Conservation (phyloP, 345 rosid genomes). For the Carallia brachiata region DNA sequence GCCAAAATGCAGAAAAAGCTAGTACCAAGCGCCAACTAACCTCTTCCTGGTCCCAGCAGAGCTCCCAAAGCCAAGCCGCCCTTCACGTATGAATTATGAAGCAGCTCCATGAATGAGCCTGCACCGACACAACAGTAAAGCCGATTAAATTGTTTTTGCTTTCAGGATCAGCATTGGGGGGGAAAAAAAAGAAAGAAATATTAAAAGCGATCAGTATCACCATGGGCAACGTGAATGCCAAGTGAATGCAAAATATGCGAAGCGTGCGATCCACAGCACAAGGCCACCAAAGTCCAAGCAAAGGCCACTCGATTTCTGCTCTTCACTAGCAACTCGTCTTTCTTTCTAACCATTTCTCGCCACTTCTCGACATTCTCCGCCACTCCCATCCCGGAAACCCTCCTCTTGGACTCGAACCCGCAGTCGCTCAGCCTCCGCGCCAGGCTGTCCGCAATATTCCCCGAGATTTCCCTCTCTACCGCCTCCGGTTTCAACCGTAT, state of each 20-base stretch:
- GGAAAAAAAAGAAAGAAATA: not conserved
- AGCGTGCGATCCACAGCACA: constrained; percentile 92
- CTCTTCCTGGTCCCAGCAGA: constrained; percentile 94
- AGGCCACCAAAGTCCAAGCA: constrained; percentile 93
- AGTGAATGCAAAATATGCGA: constrained; percentile 82
- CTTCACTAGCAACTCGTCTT: constrained; percentile 68
- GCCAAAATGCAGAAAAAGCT: not conserved
- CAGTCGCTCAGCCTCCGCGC: constrained; percentile 72
- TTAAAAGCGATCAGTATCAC: constrained; percentile 27
- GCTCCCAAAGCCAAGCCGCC: constrained; percentile 81
- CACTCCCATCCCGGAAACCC: constrained; percentile 67
- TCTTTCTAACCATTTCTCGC: constrained; percentile 70
- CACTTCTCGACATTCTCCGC: constrained; percentile 78
- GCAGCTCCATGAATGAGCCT: constrained; percentile 72
- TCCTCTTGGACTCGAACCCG: constrained; percentile 80
- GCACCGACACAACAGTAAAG: constrained; percentile 13
- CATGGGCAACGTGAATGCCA: constrained; percentile 84
- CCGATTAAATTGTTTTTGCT: no score
- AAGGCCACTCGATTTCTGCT: constrained; percentile 84
- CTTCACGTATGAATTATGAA: constrained; percentile 81
- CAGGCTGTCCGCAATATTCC: constrained; percentile 52
- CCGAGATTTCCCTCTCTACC: constrained; percentile 23
- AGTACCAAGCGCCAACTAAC: constrained; percentile 34
- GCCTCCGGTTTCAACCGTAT: constrained; percentile 51
- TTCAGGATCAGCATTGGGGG: no score